phyloP scores from a whole-genome alignment of 129 eudicot species.

The Flaveria bidentis region DNA sequence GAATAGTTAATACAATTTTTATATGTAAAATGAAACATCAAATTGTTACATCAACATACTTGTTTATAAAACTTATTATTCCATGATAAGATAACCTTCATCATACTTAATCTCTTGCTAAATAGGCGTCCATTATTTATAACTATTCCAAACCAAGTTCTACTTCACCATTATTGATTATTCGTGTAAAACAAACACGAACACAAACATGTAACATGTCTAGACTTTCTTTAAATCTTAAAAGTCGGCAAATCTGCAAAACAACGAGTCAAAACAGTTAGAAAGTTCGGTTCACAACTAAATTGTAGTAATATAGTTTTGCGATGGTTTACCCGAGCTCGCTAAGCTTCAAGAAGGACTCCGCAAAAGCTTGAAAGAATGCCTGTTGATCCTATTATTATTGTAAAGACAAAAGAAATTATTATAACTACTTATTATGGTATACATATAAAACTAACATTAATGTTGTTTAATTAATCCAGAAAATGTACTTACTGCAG shows the following conservation, averaged over 20 bases:
- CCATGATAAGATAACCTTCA: not conserved
- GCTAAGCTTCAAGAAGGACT: conserved; percentile 79
- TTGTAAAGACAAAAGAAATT: not conserved
- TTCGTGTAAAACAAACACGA: not conserved
- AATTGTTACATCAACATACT: not conserved
- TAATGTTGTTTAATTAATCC: not conserved
- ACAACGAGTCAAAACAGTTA: not conserved
- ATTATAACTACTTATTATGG: not conserved
- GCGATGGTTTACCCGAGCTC: conserved; percentile 70
- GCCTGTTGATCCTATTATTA: conserved; percentile 77
- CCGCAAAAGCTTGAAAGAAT: conserved; percentile 88
- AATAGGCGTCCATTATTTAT: conserved; percentile 7
- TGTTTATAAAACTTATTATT: not conserved
- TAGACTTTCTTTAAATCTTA: not conserved
- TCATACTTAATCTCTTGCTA: no score
- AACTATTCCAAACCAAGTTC: not conserved
- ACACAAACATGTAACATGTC: not conserved
- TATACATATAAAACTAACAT: not conserved
- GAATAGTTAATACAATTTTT: not conserved
- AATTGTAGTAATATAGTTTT: not conserved
- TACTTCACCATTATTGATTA: not conserved
- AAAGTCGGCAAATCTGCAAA: conserved; percentile 63
- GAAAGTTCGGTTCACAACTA: not conserved
- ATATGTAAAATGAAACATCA: not conserved
- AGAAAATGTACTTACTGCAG: conserved; percentile 45